phyloP scores from a whole-genome alignment of 164 flowering plant genomes.

The Nymphaea thermarum region DNA sequence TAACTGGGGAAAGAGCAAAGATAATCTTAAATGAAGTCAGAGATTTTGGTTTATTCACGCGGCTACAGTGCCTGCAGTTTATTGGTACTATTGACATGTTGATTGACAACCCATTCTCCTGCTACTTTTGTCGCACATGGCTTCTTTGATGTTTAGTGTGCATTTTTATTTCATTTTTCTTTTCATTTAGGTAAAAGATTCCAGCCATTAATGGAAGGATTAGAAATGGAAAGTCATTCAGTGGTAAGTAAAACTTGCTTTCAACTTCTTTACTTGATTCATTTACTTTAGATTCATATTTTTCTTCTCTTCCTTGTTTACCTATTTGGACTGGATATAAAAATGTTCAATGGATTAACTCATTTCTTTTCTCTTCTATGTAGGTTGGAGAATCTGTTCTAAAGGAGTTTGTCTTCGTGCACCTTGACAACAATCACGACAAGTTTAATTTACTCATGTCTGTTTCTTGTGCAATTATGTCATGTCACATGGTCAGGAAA shows the following conservation, averaged over 20 bases:
- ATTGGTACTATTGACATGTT: conserved; percentile 34
- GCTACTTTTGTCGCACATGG: neutral
- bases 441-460: conserved; percentile 90
- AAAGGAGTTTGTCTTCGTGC: conserved; percentile 62
- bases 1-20: conserved; percentile 76
- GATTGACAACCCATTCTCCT: neutral
- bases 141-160: neutral
- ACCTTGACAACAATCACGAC: conserved; percentile 55
- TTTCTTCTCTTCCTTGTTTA: neutral
- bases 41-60: conserved; percentile 45
- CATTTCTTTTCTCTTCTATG: conserved; percentile 5
- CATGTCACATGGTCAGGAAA: neutral
- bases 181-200: conserved; percentile 55
- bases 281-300: neutral
- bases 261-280: neutral
- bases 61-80: conserved; percentile 50
- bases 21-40: conserved; percentile 84
- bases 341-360: neutral
- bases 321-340: neutral
- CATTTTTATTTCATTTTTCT: neutral
- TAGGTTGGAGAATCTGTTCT: conserved; percentile 78
- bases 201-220: conserved; percentile 49
- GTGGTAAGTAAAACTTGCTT: conserved; percentile 38
- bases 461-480: conserved; percentile 10
- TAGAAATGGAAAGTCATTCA: conserved; percentile 35